Conservation (phyloP, 2,329 filamentous ascomycete genomes). For the Bipolaris zeicola region DNA sequence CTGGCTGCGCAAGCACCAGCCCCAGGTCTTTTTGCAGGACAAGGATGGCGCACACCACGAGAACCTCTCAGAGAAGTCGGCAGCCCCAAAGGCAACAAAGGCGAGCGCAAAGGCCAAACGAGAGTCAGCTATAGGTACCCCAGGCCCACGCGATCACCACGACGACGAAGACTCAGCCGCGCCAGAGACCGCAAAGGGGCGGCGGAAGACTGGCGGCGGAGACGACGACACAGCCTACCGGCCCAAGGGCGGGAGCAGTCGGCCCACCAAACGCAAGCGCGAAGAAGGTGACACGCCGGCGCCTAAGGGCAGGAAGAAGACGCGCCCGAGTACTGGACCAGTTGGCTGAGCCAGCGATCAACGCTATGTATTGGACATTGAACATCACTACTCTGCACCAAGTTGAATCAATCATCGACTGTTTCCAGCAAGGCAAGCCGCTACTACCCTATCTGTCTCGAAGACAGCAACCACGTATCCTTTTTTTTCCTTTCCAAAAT, state of each 20-base stretch:
- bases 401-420: not conserved
- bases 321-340: constrained; percentile 32
- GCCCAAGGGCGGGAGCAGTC: constrained; percentile 55
- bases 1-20: constrained; percentile 86
- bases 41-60: constrained; percentile 54
- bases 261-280: constrained; percentile 52
- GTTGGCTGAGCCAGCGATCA: not conserved
- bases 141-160: constrained; percentile 46
- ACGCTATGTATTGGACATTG: not conserved
- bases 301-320: constrained; percentile 43
- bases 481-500: not conserved
- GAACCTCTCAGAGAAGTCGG: constrained; percentile 44
- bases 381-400: not conserved
- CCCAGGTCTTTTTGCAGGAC: constrained; percentile 83
- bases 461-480: not conserved
- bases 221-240: constrained; percentile 55
- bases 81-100: constrained; percentile 30
- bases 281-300: constrained; percentile 43
- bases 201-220: constrained; percentile 40
- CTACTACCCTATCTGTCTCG: not conserved
- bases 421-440: too few relatives aligned
- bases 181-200: constrained; percentile 35
- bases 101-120: constrained; percentile 40
- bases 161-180: constrained; percentile 51
- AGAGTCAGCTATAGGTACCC: constrained; percentile 43